Evolutionary conservation across 331 rosid genomes (phyloP).

Genomic region (Quercus lobata): DNA sequence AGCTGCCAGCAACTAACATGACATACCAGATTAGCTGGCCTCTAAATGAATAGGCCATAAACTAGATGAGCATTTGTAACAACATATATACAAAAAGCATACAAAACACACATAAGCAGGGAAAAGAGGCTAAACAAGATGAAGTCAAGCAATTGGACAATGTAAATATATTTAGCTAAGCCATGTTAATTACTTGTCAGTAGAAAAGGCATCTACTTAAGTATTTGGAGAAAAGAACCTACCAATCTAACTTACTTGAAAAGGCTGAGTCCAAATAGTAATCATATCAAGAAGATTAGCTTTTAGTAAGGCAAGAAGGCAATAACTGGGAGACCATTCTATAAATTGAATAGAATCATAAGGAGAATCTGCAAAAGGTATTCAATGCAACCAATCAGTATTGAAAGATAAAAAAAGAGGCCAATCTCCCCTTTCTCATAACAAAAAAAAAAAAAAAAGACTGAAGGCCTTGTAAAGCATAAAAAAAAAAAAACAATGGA

Average conservation of each 20-base stretch:
- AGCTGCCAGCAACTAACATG: slow-evolving; percentile 71
- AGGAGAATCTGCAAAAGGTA: slow-evolving; percentile 62
- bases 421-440: not conserved
- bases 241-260: slow-evolving; percentile 56
- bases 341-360: slow-evolving; percentile 87
- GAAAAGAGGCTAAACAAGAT: not conserved
- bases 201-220: not conserved
- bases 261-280: slow-evolving; percentile 93
- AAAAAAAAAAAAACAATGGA: no score
- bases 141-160: not conserved
- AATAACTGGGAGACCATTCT: slow-evolving; percentile 89
- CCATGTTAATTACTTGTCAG: not conserved
- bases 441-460: no score
- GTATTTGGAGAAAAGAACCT: not conserved
- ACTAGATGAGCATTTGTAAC: no score
- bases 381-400: slow-evolving; percentile 13
- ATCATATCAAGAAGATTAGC: slow-evolving; percentile 91
- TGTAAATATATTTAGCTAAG: not conserved
- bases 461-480: not conserved
- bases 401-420: not conserved
- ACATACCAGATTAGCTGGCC: slow-evolving; percentile 65
- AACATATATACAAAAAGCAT: not conserved
- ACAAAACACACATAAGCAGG: not conserved
- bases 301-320: slow-evolving; percentile 68
- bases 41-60: slow-evolving; percentile 40